These are phyloP conservation scores for Wickerhamomyces kurtzmanii DNA, from an alignment of 805 yeast genomes.

Conservation along the genomic window DNA sequence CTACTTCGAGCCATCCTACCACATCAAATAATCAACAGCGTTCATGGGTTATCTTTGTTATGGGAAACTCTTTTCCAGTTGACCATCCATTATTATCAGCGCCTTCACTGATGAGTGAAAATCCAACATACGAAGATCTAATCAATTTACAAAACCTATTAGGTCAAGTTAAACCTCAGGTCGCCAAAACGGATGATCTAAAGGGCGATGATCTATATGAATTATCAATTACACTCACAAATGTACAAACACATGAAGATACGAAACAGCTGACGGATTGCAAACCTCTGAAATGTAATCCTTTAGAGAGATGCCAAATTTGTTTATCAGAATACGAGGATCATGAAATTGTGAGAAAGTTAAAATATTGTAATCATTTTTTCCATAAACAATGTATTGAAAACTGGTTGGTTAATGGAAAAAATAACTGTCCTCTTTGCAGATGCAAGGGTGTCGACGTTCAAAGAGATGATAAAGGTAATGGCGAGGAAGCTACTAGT, in stretches of 20 bases:
- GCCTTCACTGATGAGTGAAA: conserved; percentile 34
- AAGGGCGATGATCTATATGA: conserved; percentile 24
- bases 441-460: conserved; percentile 38
- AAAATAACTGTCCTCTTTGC: conserved; percentile 51
- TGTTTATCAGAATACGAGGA: conserved; percentile 39
- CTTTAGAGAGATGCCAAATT: conserved; percentile 39
- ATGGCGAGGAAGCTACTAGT: no score
- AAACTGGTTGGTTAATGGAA: conserved; percentile 42
- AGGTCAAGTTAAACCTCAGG: conserved; percentile 33
- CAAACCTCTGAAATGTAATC: no score
- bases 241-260: conserved; percentile 8
- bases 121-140: conserved; percentile 42
- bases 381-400: conserved; percentile 52
- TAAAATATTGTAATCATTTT: conserved; percentile 35
- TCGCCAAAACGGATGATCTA: conserved; percentile 31
- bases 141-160: conserved; percentile 35
- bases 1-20: conserved; percentile 1
- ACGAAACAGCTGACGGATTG: no score
- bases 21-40: conserved; percentile 18
- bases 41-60: conserved; percentile 54
- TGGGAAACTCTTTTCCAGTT: conserved; percentile 44
- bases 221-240: conserved; percentile 2
- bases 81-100: conserved; percentile 39
- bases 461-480: no score
- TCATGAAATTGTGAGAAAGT: conserved; percentile 35